Evolutionary conservation across 2,329 filamentous ascomycete species (phyloP), one percentile per base, ranked within the genome.

Genomic region (Drechslerella coelobrocha): DNA sequence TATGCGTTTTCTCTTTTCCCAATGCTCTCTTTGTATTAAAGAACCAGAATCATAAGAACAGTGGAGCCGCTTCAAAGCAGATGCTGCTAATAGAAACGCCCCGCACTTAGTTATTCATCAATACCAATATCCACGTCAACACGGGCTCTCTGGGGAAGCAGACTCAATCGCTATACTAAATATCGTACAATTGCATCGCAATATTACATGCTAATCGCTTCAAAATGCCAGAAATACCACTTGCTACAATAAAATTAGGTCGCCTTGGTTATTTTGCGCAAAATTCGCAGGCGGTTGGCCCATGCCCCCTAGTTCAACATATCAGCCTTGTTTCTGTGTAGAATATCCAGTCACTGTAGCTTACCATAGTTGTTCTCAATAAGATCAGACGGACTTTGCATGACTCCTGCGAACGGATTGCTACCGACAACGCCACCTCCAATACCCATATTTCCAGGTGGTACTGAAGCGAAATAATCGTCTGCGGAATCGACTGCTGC

Each of bases 401-500:
- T 71, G 17, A 71, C 66, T 23, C 66, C 66, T 8, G 66, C 57
- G 43, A 71, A 71, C 9, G 66, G 66, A 29, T 71, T 71, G 48
- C 66, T 63, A n/a, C 60, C 60, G 19, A 71, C 59, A 9, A 63
- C 66, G 14, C 66, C 66, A 2, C 66, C 66, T 19, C 66, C 66
- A 8, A 71, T 71, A 10, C 66, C 66, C 66, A 71, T 71, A 24
- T 71, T 71, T 41, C 66, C 66, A 48, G 66, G 66, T 14, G 66
- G 66, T 24, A 71, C 66, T 0, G 77, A 74, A 48, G 57, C 59
- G 34, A 60, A 55, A 31, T 78, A 77, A 37, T 78, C 76, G 48
- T 77, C 81, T 73, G 81, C 80, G 27, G 81, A 78, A 62, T 84
- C 81, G 9, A 84, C 80, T 47, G 84, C 81, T 2, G 82, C 81